These are phyloP conservation scores for Glycyrrhiza uralensis DNA, from an alignment of 306 rosid genomes.

Conservation along the genomic window DNA sequence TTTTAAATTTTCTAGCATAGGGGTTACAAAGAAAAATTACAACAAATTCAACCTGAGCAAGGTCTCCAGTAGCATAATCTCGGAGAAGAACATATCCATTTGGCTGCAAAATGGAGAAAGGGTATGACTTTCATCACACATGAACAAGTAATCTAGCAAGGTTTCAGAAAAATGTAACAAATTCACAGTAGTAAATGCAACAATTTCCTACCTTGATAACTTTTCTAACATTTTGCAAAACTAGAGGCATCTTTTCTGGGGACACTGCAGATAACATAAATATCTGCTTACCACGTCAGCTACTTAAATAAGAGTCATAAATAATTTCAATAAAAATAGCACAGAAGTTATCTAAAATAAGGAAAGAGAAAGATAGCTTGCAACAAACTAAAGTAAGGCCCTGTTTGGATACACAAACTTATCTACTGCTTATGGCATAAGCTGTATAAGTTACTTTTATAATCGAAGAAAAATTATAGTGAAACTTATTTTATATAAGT, in stretches of 20 bases:
- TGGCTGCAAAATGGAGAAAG: slow-evolving; percentile 56
- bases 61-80: slow-evolving; percentile 93
- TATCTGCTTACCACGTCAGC: slow-evolving; percentile 91
- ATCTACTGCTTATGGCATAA: too few species aligned
- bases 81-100: slow-evolving; percentile 74
- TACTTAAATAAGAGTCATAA: slow-evolving; percentile 21
- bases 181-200: not conserved
- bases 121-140: slow-evolving; percentile 16
- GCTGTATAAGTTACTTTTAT: too few species aligned
- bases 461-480: too few species aligned
- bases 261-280: slow-evolving; percentile 97
- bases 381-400: slow-evolving; percentile 13
- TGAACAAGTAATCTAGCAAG: slow-evolving; percentile 10
- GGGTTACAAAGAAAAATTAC: not conserved
- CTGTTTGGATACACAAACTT: too few species aligned
- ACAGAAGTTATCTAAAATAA: slow-evolving; percentile 18
- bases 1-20: not conserved
- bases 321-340: slow-evolving; percentile 18
- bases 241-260: slow-evolving; percentile 85
- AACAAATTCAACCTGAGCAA: slow-evolving; percentile 78
- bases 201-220: slow-evolving; percentile 59
- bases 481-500: too few species aligned
- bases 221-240: slow-evolving; percentile 68
- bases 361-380: not conserved
- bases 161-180: slow-evolving; percentile 7